These are phyloP conservation scores for Myxozyma vanderwaltii DNA, from an alignment of 805 yeast species.

Conservation along the genomic window DNA sequence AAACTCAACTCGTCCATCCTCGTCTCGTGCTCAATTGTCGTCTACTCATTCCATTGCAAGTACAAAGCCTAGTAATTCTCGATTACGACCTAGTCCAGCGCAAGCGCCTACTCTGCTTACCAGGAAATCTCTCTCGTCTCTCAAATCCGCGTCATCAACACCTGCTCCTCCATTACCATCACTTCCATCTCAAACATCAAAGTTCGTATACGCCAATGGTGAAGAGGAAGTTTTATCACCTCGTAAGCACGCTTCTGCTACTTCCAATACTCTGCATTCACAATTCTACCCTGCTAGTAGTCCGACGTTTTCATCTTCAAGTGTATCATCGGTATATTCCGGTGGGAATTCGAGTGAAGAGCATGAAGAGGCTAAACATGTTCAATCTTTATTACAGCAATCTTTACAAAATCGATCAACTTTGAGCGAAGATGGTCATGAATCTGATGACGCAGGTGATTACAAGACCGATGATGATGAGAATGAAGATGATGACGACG, in stretches of 20 bases:
- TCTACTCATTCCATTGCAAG: background rate
- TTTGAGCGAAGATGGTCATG: background rate
- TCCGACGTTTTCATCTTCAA: slow-evolving; percentile 9
- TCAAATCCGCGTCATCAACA: background rate
- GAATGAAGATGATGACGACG: background rate
- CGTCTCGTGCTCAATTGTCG: background rate
- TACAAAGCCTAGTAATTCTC: slow-evolving; percentile 1
- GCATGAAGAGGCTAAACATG: background rate
- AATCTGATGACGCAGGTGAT: background rate
- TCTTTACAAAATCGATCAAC: background rate
- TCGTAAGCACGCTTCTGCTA: background rate
- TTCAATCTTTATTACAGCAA: background rate
- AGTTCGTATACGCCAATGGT: slow-evolving; percentile 32
- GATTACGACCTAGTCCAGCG: slow-evolving; percentile 1
- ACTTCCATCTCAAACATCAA: slow-evolving; percentile 6
- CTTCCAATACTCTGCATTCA: background rate
- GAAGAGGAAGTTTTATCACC: slow-evolving; percentile 30
- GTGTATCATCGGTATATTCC: background rate
- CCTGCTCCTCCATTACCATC: background rate
- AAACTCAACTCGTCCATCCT: background rate
- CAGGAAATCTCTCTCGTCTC: slow-evolving; percentile 5
- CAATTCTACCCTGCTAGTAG: slow-evolving; percentile 2
- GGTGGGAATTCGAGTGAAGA: background rate
- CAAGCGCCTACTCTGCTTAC: background rate
- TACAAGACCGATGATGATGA: background rate